Conservation (phyloP, 352 stramenopile species). For the Globisporangium lucens region DNA sequence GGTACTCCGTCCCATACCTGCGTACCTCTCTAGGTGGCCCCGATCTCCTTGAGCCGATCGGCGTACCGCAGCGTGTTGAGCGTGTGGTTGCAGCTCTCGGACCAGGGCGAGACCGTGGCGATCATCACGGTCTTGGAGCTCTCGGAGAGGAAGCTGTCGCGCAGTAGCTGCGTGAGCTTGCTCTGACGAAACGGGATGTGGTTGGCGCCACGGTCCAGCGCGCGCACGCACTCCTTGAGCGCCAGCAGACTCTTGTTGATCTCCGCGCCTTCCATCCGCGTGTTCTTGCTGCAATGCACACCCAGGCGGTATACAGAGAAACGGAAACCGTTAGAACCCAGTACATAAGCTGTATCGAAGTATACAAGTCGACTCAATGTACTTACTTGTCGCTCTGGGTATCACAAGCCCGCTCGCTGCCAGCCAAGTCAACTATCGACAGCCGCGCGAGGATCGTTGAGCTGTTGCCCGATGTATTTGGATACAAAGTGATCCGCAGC, state of each 20-base stretch:
- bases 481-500: conserved; percentile 68
- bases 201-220: conserved; percentile 79
- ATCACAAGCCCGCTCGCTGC: conserved; percentile 92
- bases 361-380: not conserved
- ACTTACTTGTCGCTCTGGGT: conserved; percentile 81
- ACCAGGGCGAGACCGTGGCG: conserved; percentile 91
- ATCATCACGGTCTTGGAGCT: conserved; percentile 95
- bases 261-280: conserved; percentile 93
- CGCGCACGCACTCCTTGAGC: conserved; percentile 97
- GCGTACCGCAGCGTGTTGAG: conserved; percentile 97
- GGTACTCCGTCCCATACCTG: not conserved
- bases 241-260: conserved; percentile 97
- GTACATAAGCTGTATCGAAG: not conserved
- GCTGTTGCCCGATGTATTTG: not conserved
- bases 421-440: conserved; percentile 92
- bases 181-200: conserved; percentile 94
- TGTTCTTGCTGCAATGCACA: conserved; percentile 56
- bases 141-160: conserved; percentile 89
- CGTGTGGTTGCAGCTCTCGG: conserved; percentile 92
- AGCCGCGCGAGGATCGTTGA: conserved; percentile 34
- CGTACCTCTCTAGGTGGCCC: not conserved
- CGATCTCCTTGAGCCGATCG: conserved; percentile 93
- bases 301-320: not conserved
- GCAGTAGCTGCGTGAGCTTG: conserved; percentile 94
- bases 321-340: not conserved